A percentile compares a stretch with the other conserved stretches of the same genome.
These are phyloP conservation scores for Pleurotus tuber-regium DNA, from an alignment of 768 basidiomycete species.

Conservation along the genomic window DNA sequence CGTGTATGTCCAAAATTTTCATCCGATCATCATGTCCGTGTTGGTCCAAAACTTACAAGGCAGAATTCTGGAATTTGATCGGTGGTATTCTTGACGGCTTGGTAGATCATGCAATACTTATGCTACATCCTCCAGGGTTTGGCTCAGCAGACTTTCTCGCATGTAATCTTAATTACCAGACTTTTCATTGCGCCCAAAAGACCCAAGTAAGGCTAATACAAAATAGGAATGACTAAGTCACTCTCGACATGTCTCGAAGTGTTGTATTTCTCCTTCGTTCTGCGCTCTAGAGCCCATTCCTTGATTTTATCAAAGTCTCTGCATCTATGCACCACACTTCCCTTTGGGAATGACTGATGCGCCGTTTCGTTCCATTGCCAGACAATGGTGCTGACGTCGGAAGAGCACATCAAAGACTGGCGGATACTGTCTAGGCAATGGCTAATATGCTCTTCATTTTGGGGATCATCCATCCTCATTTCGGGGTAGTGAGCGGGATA, in stretches of 20 bases:
- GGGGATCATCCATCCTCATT: constrained; percentile 1
- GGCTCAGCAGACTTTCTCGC: no score
- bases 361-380: constrained; percentile 20
- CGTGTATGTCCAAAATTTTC: no score
- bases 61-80: no score
- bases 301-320: constrained; percentile 18
- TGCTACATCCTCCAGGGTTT: no score
- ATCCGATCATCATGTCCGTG: no score
- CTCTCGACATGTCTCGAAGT: constrained; percentile 3
- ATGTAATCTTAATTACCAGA: no score
- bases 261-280: constrained; percentile 7
- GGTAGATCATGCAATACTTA: no score
- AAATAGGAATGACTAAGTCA: constrained; percentile 36
- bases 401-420: constrained; percentile 19
- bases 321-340: constrained; percentile 13
- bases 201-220: constrained; percentile 26
- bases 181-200: no score
- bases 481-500: constrained; percentile 12
- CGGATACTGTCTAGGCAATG: constrained; percentile 21
- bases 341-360: not conserved
- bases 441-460: constrained; percentile 15
- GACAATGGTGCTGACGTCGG: constrained; percentile 17
- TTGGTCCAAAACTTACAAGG: no score
- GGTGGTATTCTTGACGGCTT: no score
- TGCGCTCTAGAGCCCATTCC: constrained; percentile 18